These are phyloP conservation scores for Dioscorea dumetorum DNA, from an alignment of 106 monocot species.

Conservation along the genomic window DNA sequence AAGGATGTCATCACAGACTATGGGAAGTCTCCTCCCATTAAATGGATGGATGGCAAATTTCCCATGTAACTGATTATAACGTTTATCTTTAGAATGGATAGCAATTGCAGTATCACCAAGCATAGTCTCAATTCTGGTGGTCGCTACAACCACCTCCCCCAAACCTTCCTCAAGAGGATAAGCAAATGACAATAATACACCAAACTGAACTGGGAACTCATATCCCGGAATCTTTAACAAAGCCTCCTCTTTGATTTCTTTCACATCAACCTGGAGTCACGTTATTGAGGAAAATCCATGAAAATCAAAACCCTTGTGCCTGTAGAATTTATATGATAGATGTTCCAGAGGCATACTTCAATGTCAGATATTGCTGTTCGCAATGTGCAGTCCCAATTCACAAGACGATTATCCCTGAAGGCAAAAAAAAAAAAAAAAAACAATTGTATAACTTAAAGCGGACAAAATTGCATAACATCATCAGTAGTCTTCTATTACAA, in stretches of 20 bases:
- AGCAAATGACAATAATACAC: conserved; percentile 77
- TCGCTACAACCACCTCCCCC: conserved; percentile 91
- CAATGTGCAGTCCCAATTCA: conserved; percentile 97
- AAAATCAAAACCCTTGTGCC: not conserved
- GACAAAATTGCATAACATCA: not conserved
- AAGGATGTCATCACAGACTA: conserved; percentile 74
- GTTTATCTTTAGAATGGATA: conserved; percentile 73
- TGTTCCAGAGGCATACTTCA: conserved; percentile 38
- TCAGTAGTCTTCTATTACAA: too few species aligned
- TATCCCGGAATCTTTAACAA: conserved; percentile 75
- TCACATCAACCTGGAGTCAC: conserved; percentile 63
- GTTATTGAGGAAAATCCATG: not conserved
- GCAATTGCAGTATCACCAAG: conserved; percentile 98
- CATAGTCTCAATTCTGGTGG: conserved; percentile 98
- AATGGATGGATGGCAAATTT: conserved; percentile 93
- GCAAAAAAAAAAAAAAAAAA: not conserved
- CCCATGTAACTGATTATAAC: conserved; percentile 82
- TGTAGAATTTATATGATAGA: not conserved
- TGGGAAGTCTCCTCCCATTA: conserved; percentile 75
- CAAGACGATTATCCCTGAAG: conserved; percentile 82
- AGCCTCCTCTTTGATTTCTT: conserved; percentile 79
- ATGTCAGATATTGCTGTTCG: conserved; percentile 97
- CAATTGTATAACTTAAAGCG: not conserved
- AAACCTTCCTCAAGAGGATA: conserved; percentile 80
- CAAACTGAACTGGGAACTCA: conserved; percentile 61